Base-by-base conservation (phyloP, 2,329 filamentous ascomycete species). In the Aureobasidium lini region DNA sequence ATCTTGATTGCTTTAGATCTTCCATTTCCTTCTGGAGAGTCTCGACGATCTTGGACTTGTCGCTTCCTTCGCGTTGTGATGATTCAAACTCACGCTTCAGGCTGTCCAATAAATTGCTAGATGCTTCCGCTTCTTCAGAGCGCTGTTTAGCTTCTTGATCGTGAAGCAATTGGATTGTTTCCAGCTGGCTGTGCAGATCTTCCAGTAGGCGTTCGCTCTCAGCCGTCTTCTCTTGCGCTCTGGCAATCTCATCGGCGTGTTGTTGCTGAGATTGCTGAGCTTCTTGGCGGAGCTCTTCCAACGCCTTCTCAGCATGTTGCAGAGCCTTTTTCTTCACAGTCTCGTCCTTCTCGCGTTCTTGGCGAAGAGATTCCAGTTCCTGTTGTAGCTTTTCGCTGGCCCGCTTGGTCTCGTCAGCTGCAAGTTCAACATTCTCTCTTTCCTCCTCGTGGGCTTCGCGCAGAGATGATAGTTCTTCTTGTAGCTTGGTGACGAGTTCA, bases 11-110 rank as follows among this genome's bases (percentile, higher is more conserved):
- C 13, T 61, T 44, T 11, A 63, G 49, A 43, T 59, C 58, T n/a
- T 59, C 40, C 31, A 65, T 16, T 37, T 66, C 62, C 31, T 56
- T 54, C 47, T 66, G 64, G 1, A 66, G 48, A 4, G 50, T 57
- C 32, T 65, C 62, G 5, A 65, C 60, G 10, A 64, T 59, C 15
- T 61, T 47, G 23, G 60, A 59, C n/a, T 62, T 63, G 40, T 66
- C 63, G 10, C 37, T 61, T 32, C 64, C 67, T 28, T 65, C 62
- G 16, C 64, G 59, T 44, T 67, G 64, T 39, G 62, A 40, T 16
- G 46, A 23, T 31, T 62, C 47, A 1, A 66, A 43, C 18, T 65
- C 36, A 2, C n/a, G 32, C n/a, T 52, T 64, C 8, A 64, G 40
- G 4, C 49, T 54, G 15, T 60, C 47, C 18, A 65, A 48, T 4